Percentiles rank a stretch among this genome's conserved stretches.
Conservation (phyloP, 495 filamentous ascomycete species). For the Penicillium ochrochloron region DNA sequence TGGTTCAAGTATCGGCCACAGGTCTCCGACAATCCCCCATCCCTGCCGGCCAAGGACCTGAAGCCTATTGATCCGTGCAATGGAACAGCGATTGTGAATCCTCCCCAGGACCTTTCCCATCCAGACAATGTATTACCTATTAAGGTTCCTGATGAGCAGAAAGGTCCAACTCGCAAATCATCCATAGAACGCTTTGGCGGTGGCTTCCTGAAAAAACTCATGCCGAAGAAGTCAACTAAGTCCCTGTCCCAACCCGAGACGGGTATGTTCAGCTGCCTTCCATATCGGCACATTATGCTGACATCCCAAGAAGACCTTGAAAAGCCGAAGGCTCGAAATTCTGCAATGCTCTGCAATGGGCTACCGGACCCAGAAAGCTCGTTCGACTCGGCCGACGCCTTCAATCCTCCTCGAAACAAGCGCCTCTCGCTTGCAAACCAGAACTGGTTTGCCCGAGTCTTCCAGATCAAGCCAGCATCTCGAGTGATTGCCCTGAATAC, state of each 20-base stretch:
- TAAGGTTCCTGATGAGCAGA: not conserved
- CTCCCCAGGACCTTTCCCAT: slow-evolving; percentile 11
- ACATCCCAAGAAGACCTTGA: slow-evolving; percentile 12
- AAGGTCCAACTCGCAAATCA: slow-evolving; percentile 26
- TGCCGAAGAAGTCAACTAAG: slow-evolving; percentile 39
- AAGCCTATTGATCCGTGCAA: slow-evolving; percentile 32
- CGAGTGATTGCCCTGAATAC: slow-evolving; percentile 74
- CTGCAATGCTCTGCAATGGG: slow-evolving; percentile 23
- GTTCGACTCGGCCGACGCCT: slow-evolving; percentile 20
- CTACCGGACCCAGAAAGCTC: slow-evolving; percentile 24
- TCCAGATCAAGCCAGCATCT: slow-evolving; percentile 84
- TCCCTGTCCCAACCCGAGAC: slow-evolving; percentile 13
- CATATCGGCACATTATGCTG: not conserved
- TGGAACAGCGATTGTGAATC: slow-evolving; percentile 35
- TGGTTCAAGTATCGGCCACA: slow-evolving; percentile 69
- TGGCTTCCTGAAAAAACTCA: slow-evolving; percentile 38
- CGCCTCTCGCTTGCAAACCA: slow-evolving; percentile 42
- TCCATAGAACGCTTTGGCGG: slow-evolving; percentile 36
- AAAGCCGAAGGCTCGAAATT: not conserved
- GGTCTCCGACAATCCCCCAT: slow-evolving; percentile 33
- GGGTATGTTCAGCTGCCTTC: slow-evolving; percentile 31
- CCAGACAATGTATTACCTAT: slow-evolving; percentile 1
- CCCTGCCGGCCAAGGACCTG: slow-evolving; percentile 22
- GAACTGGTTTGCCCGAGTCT: slow-evolving; percentile 85
- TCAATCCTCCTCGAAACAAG: slow-evolving; percentile 22